Conservation (phyloP, 805 yeast genomes). For the Suhomyces tanzawaensis region DNA sequence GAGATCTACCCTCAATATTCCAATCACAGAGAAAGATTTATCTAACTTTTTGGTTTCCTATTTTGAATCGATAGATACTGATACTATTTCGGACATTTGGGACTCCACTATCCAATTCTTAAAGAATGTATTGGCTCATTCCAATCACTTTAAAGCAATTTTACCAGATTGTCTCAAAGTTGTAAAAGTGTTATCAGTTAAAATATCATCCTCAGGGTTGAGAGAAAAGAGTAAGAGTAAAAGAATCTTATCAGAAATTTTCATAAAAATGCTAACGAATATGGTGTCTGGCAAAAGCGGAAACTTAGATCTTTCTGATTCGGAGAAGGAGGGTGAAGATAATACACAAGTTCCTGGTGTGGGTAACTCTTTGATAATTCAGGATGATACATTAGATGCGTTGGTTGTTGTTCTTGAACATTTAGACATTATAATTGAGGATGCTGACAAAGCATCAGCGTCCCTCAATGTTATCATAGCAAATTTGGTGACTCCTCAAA, state of each 20-base stretch:
- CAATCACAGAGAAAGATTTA: slow-evolving; percentile 44
- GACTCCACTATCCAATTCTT: slow-evolving; percentile 53
- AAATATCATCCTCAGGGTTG: slow-evolving; percentile 55
- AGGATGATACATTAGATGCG: slow-evolving; percentile 46
- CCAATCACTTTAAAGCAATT: slow-evolving; percentile 45
- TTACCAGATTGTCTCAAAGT: slow-evolving; percentile 55
- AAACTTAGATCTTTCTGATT: slow-evolving; percentile 14
- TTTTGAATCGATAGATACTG: slow-evolving; percentile 63
- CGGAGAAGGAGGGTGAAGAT: slow-evolving; percentile 13
- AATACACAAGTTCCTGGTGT: slow-evolving; percentile 6
- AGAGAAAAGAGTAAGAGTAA: slow-evolving; percentile 61
- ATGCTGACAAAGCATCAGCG: slow-evolving; percentile 57
- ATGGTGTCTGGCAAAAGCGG: slow-evolving; percentile 8
- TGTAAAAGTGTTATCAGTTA: slow-evolving; percentile 50
- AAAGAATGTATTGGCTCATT: slow-evolving; percentile 52
- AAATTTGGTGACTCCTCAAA: slow-evolving; percentile 51
- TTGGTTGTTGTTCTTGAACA: slow-evolving; percentile 29
- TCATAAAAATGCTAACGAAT: slow-evolving; percentile 27
- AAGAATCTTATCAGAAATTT: slow-evolving; percentile 50
- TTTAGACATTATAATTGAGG: slow-evolving; percentile 46
- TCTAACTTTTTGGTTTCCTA: slow-evolving; percentile 59
- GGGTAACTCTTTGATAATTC: slow-evolving; percentile 14
- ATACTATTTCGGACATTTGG: slow-evolving; percentile 81
- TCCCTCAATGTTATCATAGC: slow-evolving; percentile 51
- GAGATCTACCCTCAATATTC: slow-evolving; percentile 48